A percentile compares a stretch with the other conserved stretches of the same genome.
These are phyloP conservation scores for Triangularia verruculosa DNA, from an alignment of 2,329 filamentous ascomycete species.

Conservation along the genomic window DNA sequence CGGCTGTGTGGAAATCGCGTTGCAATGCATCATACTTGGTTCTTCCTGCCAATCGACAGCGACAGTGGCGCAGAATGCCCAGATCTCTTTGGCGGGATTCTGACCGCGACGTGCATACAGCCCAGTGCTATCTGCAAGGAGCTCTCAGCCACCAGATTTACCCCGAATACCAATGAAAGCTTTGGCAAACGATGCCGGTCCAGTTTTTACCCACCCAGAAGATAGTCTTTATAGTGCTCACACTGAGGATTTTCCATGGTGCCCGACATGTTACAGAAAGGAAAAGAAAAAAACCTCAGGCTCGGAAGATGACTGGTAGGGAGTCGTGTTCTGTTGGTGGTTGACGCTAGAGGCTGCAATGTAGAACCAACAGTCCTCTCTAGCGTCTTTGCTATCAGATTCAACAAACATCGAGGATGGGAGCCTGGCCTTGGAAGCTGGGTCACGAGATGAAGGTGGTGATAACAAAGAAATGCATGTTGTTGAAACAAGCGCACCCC, in stretches of 20 bases:
- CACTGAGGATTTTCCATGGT: neutral
- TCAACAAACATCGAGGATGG: neutral
- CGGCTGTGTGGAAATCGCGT: neutral
- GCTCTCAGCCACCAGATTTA: neutral
- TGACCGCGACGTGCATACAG: neutral
- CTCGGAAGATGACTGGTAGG: neutral
- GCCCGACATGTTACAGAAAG: neutral
- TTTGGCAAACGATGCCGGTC: neutral
- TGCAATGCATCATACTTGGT: neutral
- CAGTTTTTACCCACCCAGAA: neutral
- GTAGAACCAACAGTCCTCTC: neutral
- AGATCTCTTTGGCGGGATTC: neutral
- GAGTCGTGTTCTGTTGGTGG: neutral
- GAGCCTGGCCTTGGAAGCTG: neutral
- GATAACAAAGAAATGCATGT: neutral
- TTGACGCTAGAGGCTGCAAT: neutral
- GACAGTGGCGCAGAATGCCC: neutral
- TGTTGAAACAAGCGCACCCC: neutral
- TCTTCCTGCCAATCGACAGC: neutral
- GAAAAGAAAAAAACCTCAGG: neutral
- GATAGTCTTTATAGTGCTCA: neutral
- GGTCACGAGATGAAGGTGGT: neutral
- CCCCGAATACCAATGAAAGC: neutral
- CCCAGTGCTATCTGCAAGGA: slow-evolving; percentile 7
- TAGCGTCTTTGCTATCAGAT: neutral